Conservation (phyloP, 73 alveolate genomes). For the Symbiodinium natans region DNA sequence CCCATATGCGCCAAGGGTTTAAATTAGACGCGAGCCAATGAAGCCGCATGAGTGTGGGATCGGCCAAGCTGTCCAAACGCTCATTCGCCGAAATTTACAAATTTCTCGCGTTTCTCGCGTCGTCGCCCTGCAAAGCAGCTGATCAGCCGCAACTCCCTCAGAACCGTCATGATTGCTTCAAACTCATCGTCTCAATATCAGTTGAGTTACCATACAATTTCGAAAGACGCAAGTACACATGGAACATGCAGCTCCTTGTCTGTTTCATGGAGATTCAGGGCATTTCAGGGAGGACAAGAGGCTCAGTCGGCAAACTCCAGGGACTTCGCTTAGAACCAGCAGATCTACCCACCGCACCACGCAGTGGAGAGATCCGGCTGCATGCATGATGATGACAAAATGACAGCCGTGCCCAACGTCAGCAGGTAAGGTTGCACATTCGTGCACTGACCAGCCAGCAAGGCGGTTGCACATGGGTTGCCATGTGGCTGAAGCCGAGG, state of each 20-base stretch:
- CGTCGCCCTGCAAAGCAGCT: background rate
- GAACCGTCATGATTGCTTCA: no score
- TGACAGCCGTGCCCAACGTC: no score
- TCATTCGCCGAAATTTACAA: background rate
- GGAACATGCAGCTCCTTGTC: background rate
- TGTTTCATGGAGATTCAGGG: no score
- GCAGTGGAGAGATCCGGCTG: background rate
- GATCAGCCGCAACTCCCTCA: background rate
- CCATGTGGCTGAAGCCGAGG: constrained; percentile 43
- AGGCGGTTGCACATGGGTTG: no score
- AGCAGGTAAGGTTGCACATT: no score
- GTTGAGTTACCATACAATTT: no score
- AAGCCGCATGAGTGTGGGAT: background rate
- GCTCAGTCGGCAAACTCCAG: background rate
- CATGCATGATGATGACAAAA: no score
- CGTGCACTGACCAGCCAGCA: no score
- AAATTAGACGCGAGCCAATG: background rate
- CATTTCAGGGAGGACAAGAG: no score
- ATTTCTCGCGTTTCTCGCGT: background rate
- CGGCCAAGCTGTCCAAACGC: background rate
- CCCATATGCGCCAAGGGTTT: no score
- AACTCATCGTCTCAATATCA: no score
- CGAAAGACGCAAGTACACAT: no score
- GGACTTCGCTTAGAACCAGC: background rate
- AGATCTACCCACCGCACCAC: background rate